These are phyloP conservation scores for Wickerhamiella dianesei DNA, from an alignment of 805 yeast genomes.

Conservation along the genomic window DNA sequence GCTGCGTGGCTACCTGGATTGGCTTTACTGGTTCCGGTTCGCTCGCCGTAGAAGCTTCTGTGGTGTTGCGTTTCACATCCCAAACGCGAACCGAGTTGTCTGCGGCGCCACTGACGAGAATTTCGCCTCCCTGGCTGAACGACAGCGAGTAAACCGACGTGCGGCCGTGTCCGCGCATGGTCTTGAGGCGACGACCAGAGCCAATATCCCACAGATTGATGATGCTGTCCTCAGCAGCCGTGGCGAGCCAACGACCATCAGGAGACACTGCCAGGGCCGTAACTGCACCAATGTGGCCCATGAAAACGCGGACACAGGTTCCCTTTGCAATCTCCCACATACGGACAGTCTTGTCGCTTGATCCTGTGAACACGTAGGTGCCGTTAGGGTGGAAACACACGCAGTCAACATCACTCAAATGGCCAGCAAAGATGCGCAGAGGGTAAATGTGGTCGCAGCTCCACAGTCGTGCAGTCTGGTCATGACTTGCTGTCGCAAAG, in stretches of 20 bases:
- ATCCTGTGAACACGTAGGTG: constrained; percentile 86
- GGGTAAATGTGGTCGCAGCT: constrained; percentile 97
- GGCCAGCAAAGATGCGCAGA: constrained; percentile 91
- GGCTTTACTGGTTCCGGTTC: background rate
- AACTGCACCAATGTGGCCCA: constrained; percentile 86
- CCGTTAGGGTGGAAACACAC: constrained; percentile 95
- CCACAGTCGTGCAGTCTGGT: constrained; percentile 96
- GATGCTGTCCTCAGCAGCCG: constrained; percentile 85
- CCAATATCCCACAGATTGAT: constrained; percentile 92
- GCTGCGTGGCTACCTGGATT: constrained; percentile 23
- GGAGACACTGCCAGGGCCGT: constrained; percentile 82
- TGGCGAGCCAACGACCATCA: constrained; percentile 92
- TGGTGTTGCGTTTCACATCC: constrained; percentile 82
- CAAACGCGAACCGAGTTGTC: constrained; percentile 90
- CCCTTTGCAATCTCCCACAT: constrained; percentile 97
- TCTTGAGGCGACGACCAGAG: constrained; percentile 71
- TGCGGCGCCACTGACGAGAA: constrained; percentile 81
- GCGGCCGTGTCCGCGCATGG: constrained; percentile 91
- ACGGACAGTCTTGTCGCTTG: constrained; percentile 86
- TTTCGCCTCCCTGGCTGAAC: constrained; percentile 78
- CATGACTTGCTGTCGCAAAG: constrained; percentile 96
- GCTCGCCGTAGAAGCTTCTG: constrained; percentile 35
- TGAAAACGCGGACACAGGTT: constrained; percentile 75
- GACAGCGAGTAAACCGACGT: constrained; percentile 72
- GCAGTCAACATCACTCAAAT: constrained; percentile 88